Evolutionary conservation across 73 alveolate genomes (phyloP), one percentile per base, ranked within the genome.

Genomic region (Durusdinium trenchii): DNA sequence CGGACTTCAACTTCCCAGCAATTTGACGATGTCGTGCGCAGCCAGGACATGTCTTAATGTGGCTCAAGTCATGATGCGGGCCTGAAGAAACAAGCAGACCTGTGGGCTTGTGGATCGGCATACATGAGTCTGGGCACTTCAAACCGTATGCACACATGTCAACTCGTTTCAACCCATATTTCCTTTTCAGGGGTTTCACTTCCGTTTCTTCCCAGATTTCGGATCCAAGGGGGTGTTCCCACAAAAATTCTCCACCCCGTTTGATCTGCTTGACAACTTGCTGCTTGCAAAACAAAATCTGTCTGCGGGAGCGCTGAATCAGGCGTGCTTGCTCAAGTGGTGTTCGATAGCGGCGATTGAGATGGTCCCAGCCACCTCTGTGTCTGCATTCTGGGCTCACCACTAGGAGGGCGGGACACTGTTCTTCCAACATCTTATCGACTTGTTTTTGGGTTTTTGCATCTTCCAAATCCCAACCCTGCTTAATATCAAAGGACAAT

Each of bases 71-170:
- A 0, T 16, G n/a, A 30, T 40, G n/a, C 3, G 48, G 28, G 32
- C 32, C 32, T 20, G 16, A 30, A 32, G 85, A 73, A 3, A 51
- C 12, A 14, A 73, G 36, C 38, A 73, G 12, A 1, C 85, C 85
- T 23, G 85, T n/a, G 85, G 85, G 52, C 35, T 35, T 73, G 52
- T 73, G 85, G 16, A 73, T 35, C 14, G 85, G 85, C 48, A n/a
- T 23, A 32, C 52, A n/a, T n/a, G n/a, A n/a, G n/a, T n/a, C n/a
- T n/a, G n/a, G n/a, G n/a, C n/a, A n/a, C n/a, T n/a, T n/a, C 48
- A 73, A 3, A 7, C 85, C 85, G 85, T 40, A 73, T 1, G 85
- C 85, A 40, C 85, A 73, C 85, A 73, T 73, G 51, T 73, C 85
- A 7, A 36, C 28, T 35, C 57, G 36, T 40, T 73, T 28, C 52